These are phyloP conservation scores for Punica granatum DNA, from an alignment of 345 rosid genomes.

Conservation along the genomic window DNA sequence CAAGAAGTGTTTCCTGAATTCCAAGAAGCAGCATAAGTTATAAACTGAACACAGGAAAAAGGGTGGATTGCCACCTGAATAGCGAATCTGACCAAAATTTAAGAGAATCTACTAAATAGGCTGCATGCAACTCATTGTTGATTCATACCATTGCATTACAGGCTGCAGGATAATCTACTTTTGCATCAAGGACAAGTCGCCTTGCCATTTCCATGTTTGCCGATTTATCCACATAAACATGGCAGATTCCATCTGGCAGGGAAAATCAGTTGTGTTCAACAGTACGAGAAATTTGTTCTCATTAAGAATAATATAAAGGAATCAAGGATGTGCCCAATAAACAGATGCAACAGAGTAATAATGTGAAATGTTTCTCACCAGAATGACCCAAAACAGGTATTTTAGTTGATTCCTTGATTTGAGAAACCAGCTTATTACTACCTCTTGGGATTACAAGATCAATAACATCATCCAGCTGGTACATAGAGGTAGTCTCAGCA, in stretches of 20 bases:
- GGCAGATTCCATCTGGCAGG: slow-evolving; percentile 91
- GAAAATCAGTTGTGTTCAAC: not conserved
- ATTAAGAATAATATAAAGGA: slow-evolving; percentile 1
- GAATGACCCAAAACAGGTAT: slow-evolving; percentile 98
- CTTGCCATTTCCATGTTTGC: slow-evolving; percentile 80
- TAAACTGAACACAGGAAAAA: not conserved
- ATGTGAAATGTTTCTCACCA: slow-evolving; percentile 40
- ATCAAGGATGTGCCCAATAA: not conserved
- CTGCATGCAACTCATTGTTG: not conserved
- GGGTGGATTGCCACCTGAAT: not conserved
- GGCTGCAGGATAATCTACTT: slow-evolving; percentile 93
- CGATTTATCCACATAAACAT: slow-evolving; percentile 80
- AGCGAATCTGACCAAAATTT: not conserved
- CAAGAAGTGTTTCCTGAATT: slow-evolving; percentile 87
- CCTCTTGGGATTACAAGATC: slow-evolving; percentile 99
- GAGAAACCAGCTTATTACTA: slow-evolving; percentile 87
- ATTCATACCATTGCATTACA: slow-evolving; percentile 87
- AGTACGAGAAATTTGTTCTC: not conserved
- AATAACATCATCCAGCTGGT: slow-evolving; percentile 95
- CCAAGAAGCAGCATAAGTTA: not conserved
- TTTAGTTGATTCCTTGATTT: slow-evolving; percentile 83
- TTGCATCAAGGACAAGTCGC: slow-evolving; percentile 80
- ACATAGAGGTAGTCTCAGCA: slow-evolving; percentile 18
- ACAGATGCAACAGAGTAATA: not conserved
- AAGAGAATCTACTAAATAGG: not conserved